Evolutionary conservation across 2,329 filamentous ascomycete genomes (phyloP).

Genomic region (Colletotrichum sublineola): DNA sequence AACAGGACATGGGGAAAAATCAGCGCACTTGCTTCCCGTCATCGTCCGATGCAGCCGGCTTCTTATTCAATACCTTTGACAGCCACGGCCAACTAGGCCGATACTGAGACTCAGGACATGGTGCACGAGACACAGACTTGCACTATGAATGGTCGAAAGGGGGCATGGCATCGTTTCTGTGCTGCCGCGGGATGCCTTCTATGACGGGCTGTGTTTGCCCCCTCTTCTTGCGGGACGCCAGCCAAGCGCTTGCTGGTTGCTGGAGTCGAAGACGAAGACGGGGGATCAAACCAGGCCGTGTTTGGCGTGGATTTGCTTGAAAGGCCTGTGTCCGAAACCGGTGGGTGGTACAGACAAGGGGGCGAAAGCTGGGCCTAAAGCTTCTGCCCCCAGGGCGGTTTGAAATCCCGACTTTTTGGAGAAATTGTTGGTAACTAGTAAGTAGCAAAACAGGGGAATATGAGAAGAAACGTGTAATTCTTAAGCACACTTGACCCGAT

Average conservation of each 20-base stretch:
- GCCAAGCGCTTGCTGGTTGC: slow-evolving; percentile 32
- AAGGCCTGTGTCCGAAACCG: slow-evolving; percentile 40
- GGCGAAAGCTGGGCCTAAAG: slow-evolving; percentile 17
- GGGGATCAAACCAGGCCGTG: slow-evolving; percentile 29
- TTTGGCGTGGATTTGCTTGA: slow-evolving; percentile 27
- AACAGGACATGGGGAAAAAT: slow-evolving; percentile 21
- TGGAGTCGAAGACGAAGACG: slow-evolving; percentile 35
- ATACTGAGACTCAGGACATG: slow-evolving; percentile 16
- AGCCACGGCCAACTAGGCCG: slow-evolving; percentile 1
- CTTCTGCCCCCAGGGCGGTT: slow-evolving; percentile 21
- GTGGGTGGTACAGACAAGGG: slow-evolving; percentile 11
- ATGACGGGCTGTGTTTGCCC: slow-evolving; percentile 17
- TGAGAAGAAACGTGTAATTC: slow-evolving; percentile 24
- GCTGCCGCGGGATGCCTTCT: slow-evolving; percentile 12
- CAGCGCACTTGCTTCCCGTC: slow-evolving; percentile 34
- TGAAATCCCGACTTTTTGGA: not conserved
- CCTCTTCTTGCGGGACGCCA: slow-evolving; percentile 18
- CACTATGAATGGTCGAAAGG: slow-evolving; percentile 10
- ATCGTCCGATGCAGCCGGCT: slow-evolving; percentile 33
- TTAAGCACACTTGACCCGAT: not conserved
- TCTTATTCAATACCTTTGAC: slow-evolving; percentile 27
- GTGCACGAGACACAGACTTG: slow-evolving; percentile 37
- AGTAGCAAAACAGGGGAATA: not conserved
- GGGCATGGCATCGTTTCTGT: slow-evolving; percentile 13
- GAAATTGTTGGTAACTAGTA: slow-evolving; percentile 2